Percentiles rank a stretch among this genome's conserved stretches.
Evolutionary conservation across 116 monocot genomes (phyloP).

Genomic region (Dioscorea cayenensis): DNA sequence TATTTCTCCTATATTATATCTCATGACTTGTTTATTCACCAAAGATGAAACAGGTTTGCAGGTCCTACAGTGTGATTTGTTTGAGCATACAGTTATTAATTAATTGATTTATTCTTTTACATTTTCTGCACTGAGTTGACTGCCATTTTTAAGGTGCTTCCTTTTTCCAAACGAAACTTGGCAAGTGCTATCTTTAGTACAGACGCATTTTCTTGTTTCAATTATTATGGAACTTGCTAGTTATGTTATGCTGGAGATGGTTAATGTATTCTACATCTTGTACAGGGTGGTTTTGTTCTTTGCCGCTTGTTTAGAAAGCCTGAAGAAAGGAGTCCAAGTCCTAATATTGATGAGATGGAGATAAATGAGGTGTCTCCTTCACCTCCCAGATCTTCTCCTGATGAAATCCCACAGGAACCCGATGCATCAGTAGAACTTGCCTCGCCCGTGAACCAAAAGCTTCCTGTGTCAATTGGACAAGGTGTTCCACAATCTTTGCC

Average conservation of each 20-base stretch:
- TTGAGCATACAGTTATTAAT: too few relatives aligned
- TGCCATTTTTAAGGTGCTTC: too few relatives aligned
- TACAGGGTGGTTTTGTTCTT: constrained; percentile 50
- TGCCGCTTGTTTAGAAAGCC: constrained; percentile 56
- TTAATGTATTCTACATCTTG: background rate
- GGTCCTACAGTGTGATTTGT: too few relatives aligned
- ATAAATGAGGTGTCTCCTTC: constrained; percentile 26
- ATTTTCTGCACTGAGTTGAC: too few relatives aligned
- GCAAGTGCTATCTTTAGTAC: background rate
- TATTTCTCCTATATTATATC: too few relatives aligned
- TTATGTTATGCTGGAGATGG: background rate
- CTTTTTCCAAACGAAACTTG: too few relatives aligned
- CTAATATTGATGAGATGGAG: constrained; percentile 26
- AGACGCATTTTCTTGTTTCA: background rate
- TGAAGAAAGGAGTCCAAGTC: constrained; percentile 27
- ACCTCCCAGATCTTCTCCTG: constrained; percentile 27
- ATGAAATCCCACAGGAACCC: constrained; percentile 10
- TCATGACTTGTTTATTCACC: too few relatives aligned
- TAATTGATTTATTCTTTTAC: too few relatives aligned
- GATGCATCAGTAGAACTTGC: constrained; percentile 17
- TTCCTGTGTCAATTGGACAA: constrained; percentile 14
- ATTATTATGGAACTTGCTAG: background rate
- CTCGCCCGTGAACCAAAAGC: constrained; percentile 17
- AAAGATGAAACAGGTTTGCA: too few relatives aligned
- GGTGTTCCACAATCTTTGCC: constrained; percentile 10